These are phyloP conservation scores for Tuber melanosporum DNA, from an alignment of 495 filamentous ascomycete species.

Conservation along the genomic window DNA sequence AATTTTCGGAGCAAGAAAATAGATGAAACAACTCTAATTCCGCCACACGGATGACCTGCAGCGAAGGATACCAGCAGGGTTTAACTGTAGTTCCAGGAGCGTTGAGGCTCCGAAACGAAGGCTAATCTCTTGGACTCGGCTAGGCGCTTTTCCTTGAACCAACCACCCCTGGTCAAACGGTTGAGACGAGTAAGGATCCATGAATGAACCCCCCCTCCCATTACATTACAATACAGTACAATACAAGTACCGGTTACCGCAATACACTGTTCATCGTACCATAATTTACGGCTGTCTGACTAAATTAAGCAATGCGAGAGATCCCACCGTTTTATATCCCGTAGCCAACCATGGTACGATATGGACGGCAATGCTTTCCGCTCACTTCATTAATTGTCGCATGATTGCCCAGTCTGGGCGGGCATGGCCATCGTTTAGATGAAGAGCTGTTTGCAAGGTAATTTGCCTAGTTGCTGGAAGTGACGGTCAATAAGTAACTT, in stretches of 20 bases:
- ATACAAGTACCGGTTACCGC: no score
- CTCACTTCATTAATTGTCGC: neutral
- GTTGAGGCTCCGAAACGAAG: neutral
- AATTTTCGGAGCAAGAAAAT: neutral
- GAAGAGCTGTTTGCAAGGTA: neutral
- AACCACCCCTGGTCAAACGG: neutral
- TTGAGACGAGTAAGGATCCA: constrained; percentile 5
- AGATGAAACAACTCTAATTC: neutral
- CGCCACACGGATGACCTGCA: neutral
- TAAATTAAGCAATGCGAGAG: neutral
- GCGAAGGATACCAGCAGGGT: neutral
- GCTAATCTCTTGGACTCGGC: neutral
- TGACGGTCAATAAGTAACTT: neutral
- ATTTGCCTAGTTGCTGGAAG: neutral
- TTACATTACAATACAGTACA: no score
- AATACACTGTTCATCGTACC: neutral
- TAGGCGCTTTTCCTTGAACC: neutral
- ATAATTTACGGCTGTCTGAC: neutral
- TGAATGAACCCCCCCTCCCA: neutral
- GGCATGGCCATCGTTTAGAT: neutral
- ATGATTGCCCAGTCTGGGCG: neutral
- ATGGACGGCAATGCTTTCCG: neutral
- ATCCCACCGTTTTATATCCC: neutral
- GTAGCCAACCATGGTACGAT: neutral
- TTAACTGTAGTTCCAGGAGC: neutral